phyloP scores from a whole-genome alignment of 73 alveolate genomes.

The Symbiodinium natans region DNA sequence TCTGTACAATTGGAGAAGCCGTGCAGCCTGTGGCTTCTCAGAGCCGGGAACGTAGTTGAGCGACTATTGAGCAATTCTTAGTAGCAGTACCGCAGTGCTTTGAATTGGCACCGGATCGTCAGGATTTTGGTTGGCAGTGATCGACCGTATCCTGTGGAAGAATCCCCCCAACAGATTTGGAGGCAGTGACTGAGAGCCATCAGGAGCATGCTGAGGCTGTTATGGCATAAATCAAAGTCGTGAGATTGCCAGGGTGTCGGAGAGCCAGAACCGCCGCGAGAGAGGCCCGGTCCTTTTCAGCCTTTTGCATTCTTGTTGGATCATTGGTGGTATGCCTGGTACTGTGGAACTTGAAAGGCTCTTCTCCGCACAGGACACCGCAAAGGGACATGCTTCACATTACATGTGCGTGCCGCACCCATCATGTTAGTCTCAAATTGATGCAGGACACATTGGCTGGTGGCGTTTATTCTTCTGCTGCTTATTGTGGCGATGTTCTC shows the following conservation, averaged over 20 bases:
- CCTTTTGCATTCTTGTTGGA: background rate
- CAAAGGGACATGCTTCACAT: background rate
- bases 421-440: too few relatives aligned
- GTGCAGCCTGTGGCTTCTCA: constrained; percentile 68
- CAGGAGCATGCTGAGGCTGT: too few relatives aligned
- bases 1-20: constrained; percentile 81
- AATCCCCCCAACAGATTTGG: constrained; percentile 44
- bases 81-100: background rate
- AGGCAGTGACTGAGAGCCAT: constrained; percentile 11
- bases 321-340: background rate
- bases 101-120: background rate
- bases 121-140: constrained; percentile 66
- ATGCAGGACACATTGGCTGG: background rate
- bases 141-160: constrained; percentile 47
- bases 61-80: too few relatives aligned
- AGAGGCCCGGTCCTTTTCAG: background rate
- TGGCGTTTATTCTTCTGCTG: background rate
- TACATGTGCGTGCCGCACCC: too few relatives aligned
- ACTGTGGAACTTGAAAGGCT: background rate
- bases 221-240: too few relatives aligned
- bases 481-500: background rate
- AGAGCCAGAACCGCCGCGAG: constrained; percentile 4
- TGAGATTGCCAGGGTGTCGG: constrained; percentile 19
- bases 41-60: constrained; percentile 26
- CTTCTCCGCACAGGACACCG: background rate